phyloP scores from a whole-genome alignment of 2,329 filamentous ascomycete genomes.

The Dichotomopilus funicola region DNA sequence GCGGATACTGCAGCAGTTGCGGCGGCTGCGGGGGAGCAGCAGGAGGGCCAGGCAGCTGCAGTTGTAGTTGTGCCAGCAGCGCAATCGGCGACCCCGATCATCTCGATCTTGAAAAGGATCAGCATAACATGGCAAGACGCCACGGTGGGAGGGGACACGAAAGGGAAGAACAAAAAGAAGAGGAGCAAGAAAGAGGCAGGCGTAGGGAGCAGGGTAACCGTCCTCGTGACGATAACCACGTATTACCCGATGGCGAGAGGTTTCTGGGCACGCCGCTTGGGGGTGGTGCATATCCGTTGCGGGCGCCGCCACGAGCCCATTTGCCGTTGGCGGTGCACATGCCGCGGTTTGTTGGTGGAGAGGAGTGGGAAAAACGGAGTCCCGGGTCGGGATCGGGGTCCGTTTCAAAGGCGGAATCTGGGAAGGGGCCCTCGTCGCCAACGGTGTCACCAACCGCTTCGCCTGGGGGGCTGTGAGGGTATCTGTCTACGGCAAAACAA shows the following conservation, averaged over 20 bases:
- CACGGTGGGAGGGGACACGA: not conserved
- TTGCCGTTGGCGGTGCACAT: slow-evolving; percentile 7
- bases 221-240: too few relatives aligned
- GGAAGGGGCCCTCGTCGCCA: not conserved
- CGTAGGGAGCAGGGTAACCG: not conserved
- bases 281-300: not conserved
- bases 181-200: not conserved
- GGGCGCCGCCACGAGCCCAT: slow-evolving; percentile 18
- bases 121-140: too few relatives aligned
- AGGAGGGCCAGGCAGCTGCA: not conserved
- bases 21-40: too few relatives aligned
- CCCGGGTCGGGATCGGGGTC: not conserved
- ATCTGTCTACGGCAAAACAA: too few relatives aligned
- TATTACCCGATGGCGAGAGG: too few relatives aligned
- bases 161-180: not conserved
- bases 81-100: not conserved
- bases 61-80: not conserved
- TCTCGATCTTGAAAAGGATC: too few relatives aligned
- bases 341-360: slow-evolving; percentile 6
- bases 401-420: too few relatives aligned
- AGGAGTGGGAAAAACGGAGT: not conserved
- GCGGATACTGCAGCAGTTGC: too few relatives aligned
- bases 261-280: too few relatives aligned
- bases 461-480: too few relatives aligned
- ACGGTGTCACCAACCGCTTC: too few relatives aligned